These are phyloP conservation scores for Pisolithus orientalis DNA, from an alignment of 768 basidiomycete species.

Conservation along the genomic window DNA sequence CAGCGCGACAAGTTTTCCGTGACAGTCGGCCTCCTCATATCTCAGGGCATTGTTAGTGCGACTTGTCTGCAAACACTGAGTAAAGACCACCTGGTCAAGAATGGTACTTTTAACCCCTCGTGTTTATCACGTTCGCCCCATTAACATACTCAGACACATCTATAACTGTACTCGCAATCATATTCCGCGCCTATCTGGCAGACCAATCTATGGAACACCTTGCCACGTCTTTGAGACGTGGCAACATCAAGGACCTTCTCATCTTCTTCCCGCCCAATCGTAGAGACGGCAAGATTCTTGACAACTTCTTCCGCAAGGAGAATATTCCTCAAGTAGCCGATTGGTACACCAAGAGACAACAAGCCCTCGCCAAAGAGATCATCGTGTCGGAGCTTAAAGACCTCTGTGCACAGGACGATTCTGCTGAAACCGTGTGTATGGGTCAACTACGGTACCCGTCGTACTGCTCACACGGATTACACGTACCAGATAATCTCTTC, in stretches of 20 bases:
- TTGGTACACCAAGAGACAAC: conserved; percentile 92
- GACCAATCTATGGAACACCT: conserved; percentile 91
- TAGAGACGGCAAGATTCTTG: conserved; percentile 65
- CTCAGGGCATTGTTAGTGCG: conserved; percentile 76
- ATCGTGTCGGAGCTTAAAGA: conserved; percentile 65
- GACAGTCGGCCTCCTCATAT: conserved; percentile 75
- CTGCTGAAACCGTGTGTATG: conserved; percentile 55
- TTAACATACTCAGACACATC: conserved; percentile 57
- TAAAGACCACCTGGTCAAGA: conserved; percentile 95
- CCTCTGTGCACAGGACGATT: conserved; percentile 63
- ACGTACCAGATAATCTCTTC: conserved; percentile 60
- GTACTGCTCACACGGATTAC: conserved; percentile 8
- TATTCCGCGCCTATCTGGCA: conserved; percentile 76
- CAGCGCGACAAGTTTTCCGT: conserved; percentile 82
- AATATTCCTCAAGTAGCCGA: conserved; percentile 78
- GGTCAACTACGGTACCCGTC: background rate
- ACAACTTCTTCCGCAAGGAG: conserved; percentile 82
- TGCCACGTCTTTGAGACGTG: conserved; percentile 71
- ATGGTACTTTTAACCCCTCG: conserved; percentile 44
- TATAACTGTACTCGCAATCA: conserved; percentile 63
- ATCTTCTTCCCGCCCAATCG: conserved; percentile 85
- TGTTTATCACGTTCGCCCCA: background rate
- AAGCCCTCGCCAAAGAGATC: conserved; percentile 72
- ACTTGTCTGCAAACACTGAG: conserved; percentile 75
- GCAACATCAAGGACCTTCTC: conserved; percentile 79